phyloP scores from a whole-genome alignment of 768 basidiomycete species.

The Hygrocybe punicea region DNA sequence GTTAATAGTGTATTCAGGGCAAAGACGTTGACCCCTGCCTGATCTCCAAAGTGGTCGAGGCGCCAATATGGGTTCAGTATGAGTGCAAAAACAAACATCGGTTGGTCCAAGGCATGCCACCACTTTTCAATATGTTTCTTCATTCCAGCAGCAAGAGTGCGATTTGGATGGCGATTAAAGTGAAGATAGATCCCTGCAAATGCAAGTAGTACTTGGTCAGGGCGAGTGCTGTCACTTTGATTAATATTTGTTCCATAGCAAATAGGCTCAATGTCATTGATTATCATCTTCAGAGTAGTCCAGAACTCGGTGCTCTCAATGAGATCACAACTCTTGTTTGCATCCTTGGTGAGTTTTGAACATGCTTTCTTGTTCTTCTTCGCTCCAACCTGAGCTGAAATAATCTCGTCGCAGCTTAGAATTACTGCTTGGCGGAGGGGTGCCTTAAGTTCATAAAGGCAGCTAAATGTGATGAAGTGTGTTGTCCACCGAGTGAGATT shows the following conservation, averaged over 20 bases:
- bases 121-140: conserved; percentile 24
- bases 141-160: conserved; percentile 20
- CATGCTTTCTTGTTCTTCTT: conserved; percentile 25
- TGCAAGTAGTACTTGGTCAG: conserved; percentile 27
- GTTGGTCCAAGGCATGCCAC: conserved; percentile 31
- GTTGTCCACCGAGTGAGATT: conserved; percentile 31
- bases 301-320: conserved; percentile 21
- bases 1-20: conserved; percentile 20
- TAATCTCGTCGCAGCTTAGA: conserved; percentile 15
- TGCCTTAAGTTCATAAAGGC: conserved; percentile 21
- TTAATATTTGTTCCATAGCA: conserved; percentile 27
- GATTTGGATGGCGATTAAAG: conserved; percentile 24
- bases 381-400: conserved; percentile 26
- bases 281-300: conserved; percentile 15
- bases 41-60: conserved; percentile 26
- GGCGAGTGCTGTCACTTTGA: conserved; percentile 21
- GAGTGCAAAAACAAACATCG: conserved; percentile 26
- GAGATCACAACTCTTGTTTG: conserved; percentile 18
- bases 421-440: conserved; percentile 20
- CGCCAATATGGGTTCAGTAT: conserved; percentile 30
- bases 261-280: conserved; percentile 29
- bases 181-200: conserved; percentile 27
- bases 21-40: conserved; percentile 22
- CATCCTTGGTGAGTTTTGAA: conserved; percentile 12
- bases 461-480: conserved; percentile 24